Conservation (phyloP, 306 rosid genomes). For the Medicago ruthenica region DNA sequence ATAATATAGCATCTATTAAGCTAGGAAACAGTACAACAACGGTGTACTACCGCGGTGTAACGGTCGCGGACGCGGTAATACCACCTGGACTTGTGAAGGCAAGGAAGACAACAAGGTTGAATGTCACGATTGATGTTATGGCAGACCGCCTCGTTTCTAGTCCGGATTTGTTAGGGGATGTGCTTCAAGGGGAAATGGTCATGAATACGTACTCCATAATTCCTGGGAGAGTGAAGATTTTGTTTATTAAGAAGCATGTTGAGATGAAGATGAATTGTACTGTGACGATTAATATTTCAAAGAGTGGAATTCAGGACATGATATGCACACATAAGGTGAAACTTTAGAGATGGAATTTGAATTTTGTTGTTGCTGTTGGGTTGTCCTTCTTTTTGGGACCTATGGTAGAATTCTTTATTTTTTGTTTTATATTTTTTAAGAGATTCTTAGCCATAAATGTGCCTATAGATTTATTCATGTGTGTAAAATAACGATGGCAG, state of each 20-base stretch:
- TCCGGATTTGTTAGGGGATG: constrained; percentile 45
- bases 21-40: constrained; percentile 61
- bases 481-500: neutral
- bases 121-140: constrained; percentile 54
- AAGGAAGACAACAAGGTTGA: constrained; percentile 53
- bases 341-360: constrained; percentile 36
- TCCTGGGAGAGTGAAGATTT: constrained; percentile 62
- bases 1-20: constrained; percentile 60
- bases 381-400: neutral
- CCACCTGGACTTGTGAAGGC: constrained; percentile 53
- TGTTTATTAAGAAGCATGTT: constrained; percentile 59
- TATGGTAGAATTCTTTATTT: neutral
- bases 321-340: constrained; percentile 61
- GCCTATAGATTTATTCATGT: neutral
- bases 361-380: neutral
- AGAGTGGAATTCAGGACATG: constrained; percentile 48
- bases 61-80: constrained; percentile 56
- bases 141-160: constrained; percentile 47
- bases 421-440: neutral
- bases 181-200: constrained; percentile 40
- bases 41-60: constrained; percentile 41
- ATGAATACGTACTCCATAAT: constrained; percentile 58
- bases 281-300: constrained; percentile 47
- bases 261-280: constrained; percentile 65
- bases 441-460: neutral